phyloP scores from a whole-genome alignment of 768 basidiomycete species.

The Termitomyces sp. region DNA sequence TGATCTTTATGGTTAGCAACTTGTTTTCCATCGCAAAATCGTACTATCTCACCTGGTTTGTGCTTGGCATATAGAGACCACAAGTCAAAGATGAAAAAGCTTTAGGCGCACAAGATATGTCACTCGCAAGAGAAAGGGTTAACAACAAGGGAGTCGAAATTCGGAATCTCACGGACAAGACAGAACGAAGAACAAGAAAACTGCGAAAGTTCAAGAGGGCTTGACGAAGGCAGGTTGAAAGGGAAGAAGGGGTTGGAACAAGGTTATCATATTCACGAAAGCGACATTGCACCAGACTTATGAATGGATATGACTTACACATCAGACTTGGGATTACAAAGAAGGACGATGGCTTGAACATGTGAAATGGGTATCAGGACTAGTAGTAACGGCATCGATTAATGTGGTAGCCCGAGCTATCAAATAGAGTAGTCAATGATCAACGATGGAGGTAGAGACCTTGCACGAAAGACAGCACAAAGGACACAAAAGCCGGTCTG shows the following conservation, averaged over 20 bases:
- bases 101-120: neutral
- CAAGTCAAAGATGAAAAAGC: neutral
- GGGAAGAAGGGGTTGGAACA: too few species aligned
- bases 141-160: neutral
- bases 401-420: neutral
- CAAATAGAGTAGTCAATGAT: neutral
- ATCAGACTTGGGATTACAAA: neutral
- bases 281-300: neutral
- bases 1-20: neutral
- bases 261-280: neutral
- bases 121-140: too few species aligned
- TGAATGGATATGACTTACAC: neutral
- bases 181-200: neutral
- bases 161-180: neutral
- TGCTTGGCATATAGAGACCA: neutral
- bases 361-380: neutral
- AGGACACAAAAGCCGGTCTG: neutral
- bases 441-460: neutral
- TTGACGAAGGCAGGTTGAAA: neutral
- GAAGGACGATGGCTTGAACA: neutral
- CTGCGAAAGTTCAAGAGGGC: neutral
- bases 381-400: neutral
- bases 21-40: neutral
- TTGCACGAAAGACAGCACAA: neutral
- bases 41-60: neutral